phyloP scores from a whole-genome alignment of 2,329 filamentous ascomycete species.

The Oidium heveae region DNA sequence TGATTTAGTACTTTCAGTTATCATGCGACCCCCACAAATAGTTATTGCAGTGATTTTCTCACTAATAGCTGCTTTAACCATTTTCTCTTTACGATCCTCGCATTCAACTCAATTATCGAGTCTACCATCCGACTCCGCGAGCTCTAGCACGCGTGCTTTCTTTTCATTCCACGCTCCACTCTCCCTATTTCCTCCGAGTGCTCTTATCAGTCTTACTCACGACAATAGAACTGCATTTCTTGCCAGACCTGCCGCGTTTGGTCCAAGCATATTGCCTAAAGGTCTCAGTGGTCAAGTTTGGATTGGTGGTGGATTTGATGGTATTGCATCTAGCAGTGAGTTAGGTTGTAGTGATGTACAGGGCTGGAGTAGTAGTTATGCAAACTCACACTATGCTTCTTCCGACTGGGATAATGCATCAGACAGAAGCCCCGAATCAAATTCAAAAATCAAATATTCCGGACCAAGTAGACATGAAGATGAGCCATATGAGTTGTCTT shows the following conservation, averaged over 20 bases:
- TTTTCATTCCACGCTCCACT: slow-evolving; percentile 54
- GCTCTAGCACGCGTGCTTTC: slow-evolving; percentile 26
- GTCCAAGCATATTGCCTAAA: slow-evolving; percentile 45
- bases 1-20: slow-evolving; percentile 9
- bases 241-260: slow-evolving; percentile 79
- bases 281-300: slow-evolving; percentile 77
- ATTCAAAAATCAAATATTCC: slow-evolving; percentile 18
- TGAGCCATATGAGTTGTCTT: slow-evolving; percentile 6
- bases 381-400: slow-evolving; percentile 15
- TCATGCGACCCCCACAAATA: slow-evolving; percentile 14
- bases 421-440: slow-evolving; percentile 10
- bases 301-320: slow-evolving; percentile 79
- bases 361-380: slow-evolving; percentile 45
- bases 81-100: slow-evolving; percentile 12
- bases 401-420: slow-evolving; percentile 5
- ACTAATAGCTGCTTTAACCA: slow-evolving; percentile 11
- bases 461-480: slow-evolving; percentile 15
- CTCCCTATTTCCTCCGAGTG: slow-evolving; percentile 81
- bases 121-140: slow-evolving; percentile 4
- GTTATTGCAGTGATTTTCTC: slow-evolving; percentile 12
- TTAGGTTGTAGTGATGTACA: slow-evolving; percentile 87
- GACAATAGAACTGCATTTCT: slow-evolving; percentile 97
- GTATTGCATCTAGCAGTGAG: slow-evolving; percentile 49
- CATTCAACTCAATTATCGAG: slow-evolving; percentile 6
- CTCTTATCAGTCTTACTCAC: slow-evolving; percentile 85